Evolutionary conservation across 2,329 filamentous ascomycete genomes (phyloP).

Genomic region (Fonsecaea monophora): DNA sequence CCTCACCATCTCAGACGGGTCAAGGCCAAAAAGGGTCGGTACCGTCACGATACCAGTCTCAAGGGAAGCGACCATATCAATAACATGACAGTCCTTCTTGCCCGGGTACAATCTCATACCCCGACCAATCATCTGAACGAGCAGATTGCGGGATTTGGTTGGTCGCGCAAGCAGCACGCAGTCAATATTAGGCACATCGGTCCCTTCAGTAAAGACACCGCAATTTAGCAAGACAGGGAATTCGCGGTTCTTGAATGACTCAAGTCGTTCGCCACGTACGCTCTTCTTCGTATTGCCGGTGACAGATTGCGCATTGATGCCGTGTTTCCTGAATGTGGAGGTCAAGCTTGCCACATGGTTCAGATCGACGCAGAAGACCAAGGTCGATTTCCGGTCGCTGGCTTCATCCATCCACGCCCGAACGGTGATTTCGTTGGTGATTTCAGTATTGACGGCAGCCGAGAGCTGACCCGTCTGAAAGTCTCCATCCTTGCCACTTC

Average conservation of each 20-base stretch:
- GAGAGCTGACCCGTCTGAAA: constrained; percentile 82
- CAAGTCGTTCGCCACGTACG: constrained; percentile 72
- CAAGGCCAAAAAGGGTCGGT: constrained; percentile 89
- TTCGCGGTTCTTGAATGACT: constrained; percentile 75
- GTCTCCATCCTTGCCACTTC: constrained; percentile 71
- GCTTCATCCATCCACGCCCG: constrained; percentile 85
- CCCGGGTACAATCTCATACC: constrained; percentile 82
- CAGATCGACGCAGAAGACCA: constrained; percentile 94
- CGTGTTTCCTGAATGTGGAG: constrained; percentile 74
- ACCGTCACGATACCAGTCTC: constrained; percentile 85
- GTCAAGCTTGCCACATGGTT: constrained; percentile 79
- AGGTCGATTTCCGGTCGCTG: constrained; percentile 74
- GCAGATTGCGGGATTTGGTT: constrained; percentile 87
- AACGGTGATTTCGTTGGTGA: constrained; percentile 83
- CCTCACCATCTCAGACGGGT: constrained; percentile 78
- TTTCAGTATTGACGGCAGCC: constrained; percentile 77
- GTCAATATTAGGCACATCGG: constrained; percentile 96
- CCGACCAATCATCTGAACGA: constrained; percentile 97
- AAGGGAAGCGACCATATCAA: constrained; percentile 91
- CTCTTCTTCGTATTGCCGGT: constrained; percentile 77
- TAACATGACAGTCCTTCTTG: constrained; percentile 90
- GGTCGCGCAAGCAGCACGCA: constrained; percentile 87
- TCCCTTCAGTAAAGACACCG: constrained; percentile 95
- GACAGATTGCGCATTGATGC: constrained; percentile 84
- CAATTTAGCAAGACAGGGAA: constrained; percentile 93